Evolutionary conservation across 2,329 filamentous ascomycete genomes (phyloP).

Genomic region (Apiospora kogelbergensis): DNA sequence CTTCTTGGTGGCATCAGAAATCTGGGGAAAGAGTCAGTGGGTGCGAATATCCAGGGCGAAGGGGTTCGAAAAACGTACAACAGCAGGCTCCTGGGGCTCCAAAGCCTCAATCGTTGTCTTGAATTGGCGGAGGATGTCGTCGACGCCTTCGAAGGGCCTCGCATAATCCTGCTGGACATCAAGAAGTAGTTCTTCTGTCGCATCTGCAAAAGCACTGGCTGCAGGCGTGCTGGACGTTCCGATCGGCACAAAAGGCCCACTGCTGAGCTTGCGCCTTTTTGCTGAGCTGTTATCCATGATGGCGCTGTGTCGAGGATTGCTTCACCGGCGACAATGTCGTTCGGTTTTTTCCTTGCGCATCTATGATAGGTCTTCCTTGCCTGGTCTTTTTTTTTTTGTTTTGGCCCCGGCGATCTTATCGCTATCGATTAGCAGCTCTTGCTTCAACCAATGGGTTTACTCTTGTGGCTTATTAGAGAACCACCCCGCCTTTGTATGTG

Average conservation of each 20-base stretch:
- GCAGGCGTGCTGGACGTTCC: slow-evolving; percentile 40
- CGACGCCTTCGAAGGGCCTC: slow-evolving; percentile 47
- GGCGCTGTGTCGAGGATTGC: background rate
- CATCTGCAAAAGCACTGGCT: slow-evolving; percentile 56
- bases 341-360: background rate
- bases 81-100: slow-evolving; percentile 46
- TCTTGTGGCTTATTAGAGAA: background rate
- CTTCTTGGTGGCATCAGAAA: slow-evolving; percentile 56
- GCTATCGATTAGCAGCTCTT: slow-evolving; percentile 19
- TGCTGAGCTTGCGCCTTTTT: slow-evolving; percentile 50
- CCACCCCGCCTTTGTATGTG: slow-evolving; percentile 2
- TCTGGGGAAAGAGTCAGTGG: slow-evolving; percentile 41
- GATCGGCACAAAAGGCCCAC: slow-evolving; percentile 41
- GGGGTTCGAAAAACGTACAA: slow-evolving; percentile 39
- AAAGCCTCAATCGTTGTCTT: slow-evolving; percentile 55
- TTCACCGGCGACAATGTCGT: background rate
- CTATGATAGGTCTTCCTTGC: background rate
- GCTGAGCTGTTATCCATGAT: slow-evolving; percentile 45
- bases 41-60: background rate
- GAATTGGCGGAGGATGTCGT: slow-evolving; percentile 49
- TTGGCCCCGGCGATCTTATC: background rate
- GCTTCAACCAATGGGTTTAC: background rate
- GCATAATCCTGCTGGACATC: slow-evolving; percentile 54
- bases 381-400: background rate
- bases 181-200: slow-evolving; percentile 59